phyloP scores from a whole-genome alignment of 2,329 filamentous ascomycete genomes.

The Epichloe gansuensis region DNA sequence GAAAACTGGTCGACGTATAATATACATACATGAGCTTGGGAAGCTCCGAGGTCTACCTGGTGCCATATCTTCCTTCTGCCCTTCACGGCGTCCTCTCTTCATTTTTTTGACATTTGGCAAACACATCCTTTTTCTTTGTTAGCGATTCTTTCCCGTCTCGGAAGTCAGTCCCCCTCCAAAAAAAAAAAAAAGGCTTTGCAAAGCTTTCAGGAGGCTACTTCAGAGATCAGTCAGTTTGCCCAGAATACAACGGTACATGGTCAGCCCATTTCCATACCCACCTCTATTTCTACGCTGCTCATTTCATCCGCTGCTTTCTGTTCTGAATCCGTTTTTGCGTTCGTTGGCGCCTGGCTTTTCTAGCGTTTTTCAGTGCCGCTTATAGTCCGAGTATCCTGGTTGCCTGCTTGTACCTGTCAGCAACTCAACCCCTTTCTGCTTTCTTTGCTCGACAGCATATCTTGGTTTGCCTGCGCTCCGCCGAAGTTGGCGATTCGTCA shows the following conservation, averaged over 20 bases:
- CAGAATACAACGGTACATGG: slow-evolving; percentile 11
- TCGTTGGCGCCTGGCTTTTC: slow-evolving; percentile 9
- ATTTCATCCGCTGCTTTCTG: slow-evolving; percentile 19
- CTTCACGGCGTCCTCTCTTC: background rate
- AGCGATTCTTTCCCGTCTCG: background rate
- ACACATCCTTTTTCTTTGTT: background rate
- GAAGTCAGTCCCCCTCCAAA: background rate
- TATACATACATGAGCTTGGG: background rate
- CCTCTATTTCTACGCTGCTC: slow-evolving; percentile 16
- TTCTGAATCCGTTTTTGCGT: slow-evolving; percentile 18
- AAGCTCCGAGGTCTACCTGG: background rate
- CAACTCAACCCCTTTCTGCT: too few species aligned
- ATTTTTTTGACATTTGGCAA: background rate
- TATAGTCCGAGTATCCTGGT: background rate
- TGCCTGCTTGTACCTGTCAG: background rate
- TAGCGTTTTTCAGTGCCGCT: slow-evolving; percentile 13
- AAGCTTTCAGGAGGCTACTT: background rate
- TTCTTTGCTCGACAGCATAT: too few species aligned
- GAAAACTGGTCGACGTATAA: background rate
- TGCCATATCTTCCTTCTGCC: too few species aligned
- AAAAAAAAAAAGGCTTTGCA: background rate
- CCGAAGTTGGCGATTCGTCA: background rate
- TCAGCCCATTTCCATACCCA: slow-evolving; percentile 23
- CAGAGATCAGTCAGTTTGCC: background rate
- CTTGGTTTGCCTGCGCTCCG: too few species aligned